Conservation (phyloP, 805 yeast genomes). For the Zygosaccharomyces bailii region DNA sequence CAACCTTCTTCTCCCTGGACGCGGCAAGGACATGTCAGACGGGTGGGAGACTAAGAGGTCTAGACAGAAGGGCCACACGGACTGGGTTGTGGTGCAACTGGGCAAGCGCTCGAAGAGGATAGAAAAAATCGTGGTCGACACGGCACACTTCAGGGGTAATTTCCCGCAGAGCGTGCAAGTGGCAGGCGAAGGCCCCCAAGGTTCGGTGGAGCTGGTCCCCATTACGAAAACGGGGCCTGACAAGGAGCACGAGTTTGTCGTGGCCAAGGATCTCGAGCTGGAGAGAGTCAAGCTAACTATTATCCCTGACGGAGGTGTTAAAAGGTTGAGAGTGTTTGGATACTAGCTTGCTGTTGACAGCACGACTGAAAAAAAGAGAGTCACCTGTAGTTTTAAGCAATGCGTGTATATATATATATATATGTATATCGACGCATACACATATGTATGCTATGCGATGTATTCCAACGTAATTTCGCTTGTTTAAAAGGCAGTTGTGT, state of each 20-base stretch:
- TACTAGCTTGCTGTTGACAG: too few species aligned
- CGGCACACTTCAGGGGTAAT: conserved; percentile 93
- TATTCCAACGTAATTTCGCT: too few species aligned
- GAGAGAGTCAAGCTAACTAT: conserved; percentile 77
- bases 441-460: too few species aligned
- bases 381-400: not conserved
- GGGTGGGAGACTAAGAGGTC: conserved; percentile 98
- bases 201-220: conserved; percentile 53
- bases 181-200: conserved; percentile 42
- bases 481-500: too few species aligned
- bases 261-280: conserved; percentile 37
- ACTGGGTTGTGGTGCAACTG: conserved; percentile 83
- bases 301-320: conserved; percentile 96
- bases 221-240: conserved; percentile 80
- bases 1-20: conserved; percentile 84
- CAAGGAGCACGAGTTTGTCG: conserved; percentile 60
- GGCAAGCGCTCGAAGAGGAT: conserved; percentile 60
- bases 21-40: conserved; percentile 95
- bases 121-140: conserved; percentile 67
- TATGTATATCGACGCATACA: too few species aligned
- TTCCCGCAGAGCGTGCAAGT: conserved; percentile 78
- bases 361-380: too few species aligned
- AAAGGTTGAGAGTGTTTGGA: conserved; percentile 84
- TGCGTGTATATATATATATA: not conserved
- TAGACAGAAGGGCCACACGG: conserved; percentile 76